Evolutionary conservation across 495 filamentous ascomycete genomes (phyloP), one percentile per base, ranked within the genome.

Genomic region (Penicillium tannophilum): DNA sequence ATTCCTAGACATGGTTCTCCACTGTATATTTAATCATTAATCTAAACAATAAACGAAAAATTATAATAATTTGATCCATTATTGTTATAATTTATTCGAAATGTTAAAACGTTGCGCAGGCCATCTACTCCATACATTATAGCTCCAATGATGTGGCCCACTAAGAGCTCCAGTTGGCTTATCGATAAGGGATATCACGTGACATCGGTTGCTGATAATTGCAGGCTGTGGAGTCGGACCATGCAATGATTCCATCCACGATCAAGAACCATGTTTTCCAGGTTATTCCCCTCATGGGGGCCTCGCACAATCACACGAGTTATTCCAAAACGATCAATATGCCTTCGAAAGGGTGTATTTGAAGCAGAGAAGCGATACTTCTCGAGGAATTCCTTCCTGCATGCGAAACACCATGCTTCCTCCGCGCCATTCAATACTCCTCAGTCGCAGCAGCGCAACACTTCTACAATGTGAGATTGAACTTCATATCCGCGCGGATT

Each of bases 371-470:
- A 58, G 58, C 69, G 74, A 60, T 73, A 60, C 48, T 79, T 79
- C 61, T 72, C 74, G 51, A 67, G 67, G 56, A 75, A 72, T 64
- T 63, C 71, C 28, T 56, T 65, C 19, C 48, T 75, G 12, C 62
- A 58, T 33, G 52, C 67, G 52, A 59, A 63, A 43, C 69, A 72
- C 39, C 63, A 71, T 64, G 59, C 62, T 39, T 64, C 69, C 48
- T 61, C 73, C 6, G 66, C 73, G 19, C 74, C 74, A 8, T 79
- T 76, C 56, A 74, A 74, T 60, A 72, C 73, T 28, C 68, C 72
- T n/a, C 69, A 76, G 54, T 72, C 76, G 49, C 68, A 74, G 44
- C 66, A 78, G 53, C 70, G 75, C 46, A 79, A 80, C 69, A 61
- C 71, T 9, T 79, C 77, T 59, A 76, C 75, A 11, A 63, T 79